Evolutionary conservation across 805 yeast genomes (phyloP), one percentile per base, ranked within the genome.

Genomic region (Nakazawaea laoshanensis): DNA sequence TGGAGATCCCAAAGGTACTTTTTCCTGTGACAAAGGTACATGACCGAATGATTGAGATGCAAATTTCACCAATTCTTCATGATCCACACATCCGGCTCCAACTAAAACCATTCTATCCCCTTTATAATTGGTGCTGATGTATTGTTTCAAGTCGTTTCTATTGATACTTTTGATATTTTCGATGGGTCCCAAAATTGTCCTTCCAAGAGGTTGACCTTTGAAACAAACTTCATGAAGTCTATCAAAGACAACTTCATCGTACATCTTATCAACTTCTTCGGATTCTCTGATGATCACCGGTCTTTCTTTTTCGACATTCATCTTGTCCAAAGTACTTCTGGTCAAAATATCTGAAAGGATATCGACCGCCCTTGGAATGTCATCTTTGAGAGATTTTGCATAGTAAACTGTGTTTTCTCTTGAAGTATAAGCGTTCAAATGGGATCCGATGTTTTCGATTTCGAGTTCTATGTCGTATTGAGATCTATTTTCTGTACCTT

Each of bases 91-190:
- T 15, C 99, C 99, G 2, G 94, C 87, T 26, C 96, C 97, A 25
- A 88, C 95, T n/a, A 92, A 66, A 2, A 92, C 97, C 97, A 92
- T 92, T 50, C 97, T 69, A 59, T 92, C 96, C 26, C 96, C 95
- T 50, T 82, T 83, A 61, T 92, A 92, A 63, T 92, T 92, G 26
- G 79, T 75, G 21, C 68, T 61, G 49, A 92, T 92, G 58, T 88
- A 92, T 44, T 74, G 67, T 36, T 72, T 75, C 51, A 92, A 66
- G 54, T 92, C 96, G 5, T 65, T 61, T 50, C 85, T 70, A 42
- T 79, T 67, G 43, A 92, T 85, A 23, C 87, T 74, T 52, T 74
- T 73, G 49, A 92, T 92, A 56, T 87, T 80, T 42, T 83, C 83
- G 40, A 87, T 71, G 13, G 99, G 97, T 0, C 99, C 99, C 39